phyloP scores from a whole-genome alignment of 1,139 yeast genomes.

The Williopsis jadinii region DNA sequence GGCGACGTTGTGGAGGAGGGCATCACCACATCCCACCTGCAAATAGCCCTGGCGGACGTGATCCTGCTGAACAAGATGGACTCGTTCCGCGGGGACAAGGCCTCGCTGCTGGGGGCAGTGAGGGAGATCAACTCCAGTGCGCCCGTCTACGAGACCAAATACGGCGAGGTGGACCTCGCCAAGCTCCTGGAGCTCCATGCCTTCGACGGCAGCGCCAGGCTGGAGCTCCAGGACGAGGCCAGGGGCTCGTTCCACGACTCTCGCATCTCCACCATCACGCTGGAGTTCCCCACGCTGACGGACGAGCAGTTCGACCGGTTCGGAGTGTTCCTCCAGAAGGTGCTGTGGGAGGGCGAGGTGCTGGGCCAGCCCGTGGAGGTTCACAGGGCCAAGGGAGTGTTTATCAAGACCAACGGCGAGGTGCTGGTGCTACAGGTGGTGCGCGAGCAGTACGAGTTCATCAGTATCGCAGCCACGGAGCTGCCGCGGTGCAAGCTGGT shows the following conservation, averaged over 20 bases:
- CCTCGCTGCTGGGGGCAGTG: constrained; percentile 28
- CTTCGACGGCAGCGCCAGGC: constrained; percentile 43
- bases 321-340: constrained; percentile 55
- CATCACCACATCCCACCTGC: constrained; percentile 80
- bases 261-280: constrained; percentile 56
- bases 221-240: constrained; percentile 25
- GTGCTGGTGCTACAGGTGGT: constrained; percentile 82
- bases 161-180: constrained; percentile 60
- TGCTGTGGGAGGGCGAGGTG: constrained; percentile 59
- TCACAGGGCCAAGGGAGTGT: constrained; percentile 76
- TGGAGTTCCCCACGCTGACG: constrained; percentile 43
- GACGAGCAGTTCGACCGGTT: constrained; percentile 31
- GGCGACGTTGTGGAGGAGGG: constrained; percentile 33
- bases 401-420: constrained; percentile 31
- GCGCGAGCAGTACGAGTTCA: constrained; percentile 80
- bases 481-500: constrained; percentile 51
- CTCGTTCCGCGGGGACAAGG: constrained; percentile 27
- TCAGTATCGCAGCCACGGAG: constrained; percentile 41
- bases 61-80: constrained; percentile 76
- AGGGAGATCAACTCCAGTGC: constrained; percentile 60
- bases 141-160: constrained; percentile 59
- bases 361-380: constrained; percentile 49
- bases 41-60: constrained; percentile 84
- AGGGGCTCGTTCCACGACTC: constrained; percentile 38
- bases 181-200: constrained; percentile 75